Conservation (phyloP, 768 basidiomycete species). For the Auriculariales sp. region DNA sequence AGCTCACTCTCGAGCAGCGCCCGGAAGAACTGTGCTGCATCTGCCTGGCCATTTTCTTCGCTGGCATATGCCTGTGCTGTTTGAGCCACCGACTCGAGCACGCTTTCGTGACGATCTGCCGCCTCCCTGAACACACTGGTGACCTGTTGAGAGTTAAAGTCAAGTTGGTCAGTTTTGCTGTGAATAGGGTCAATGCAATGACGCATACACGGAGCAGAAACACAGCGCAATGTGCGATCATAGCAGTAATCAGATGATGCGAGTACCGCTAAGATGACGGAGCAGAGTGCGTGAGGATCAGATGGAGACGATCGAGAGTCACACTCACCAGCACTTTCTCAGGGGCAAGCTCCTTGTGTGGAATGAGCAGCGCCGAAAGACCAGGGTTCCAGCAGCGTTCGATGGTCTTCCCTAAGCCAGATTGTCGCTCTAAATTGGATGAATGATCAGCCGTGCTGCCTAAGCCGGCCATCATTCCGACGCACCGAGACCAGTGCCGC, state of each 20-base stretch:
- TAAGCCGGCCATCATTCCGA: too few relatives aligned
- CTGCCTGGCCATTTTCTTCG: neutral
- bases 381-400: constrained; percentile 64
- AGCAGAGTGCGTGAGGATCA: neutral
- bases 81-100: neutral
- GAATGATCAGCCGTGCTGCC: too few relatives aligned
- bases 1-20: neutral
- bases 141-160: neutral
- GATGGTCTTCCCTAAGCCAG: too few relatives aligned
- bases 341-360: constrained; percentile 56
- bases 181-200: neutral
- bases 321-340: constrained; percentile 59
- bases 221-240: constrained; percentile 78
- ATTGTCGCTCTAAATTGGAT: too few relatives aligned
- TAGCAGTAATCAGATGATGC: constrained; percentile 71
- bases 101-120: neutral
- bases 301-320: constrained; percentile 4
- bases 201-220: constrained; percentile 53
- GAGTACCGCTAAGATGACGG: constrained; percentile 47
- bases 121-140: neutral
- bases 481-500: constrained; percentile 42
- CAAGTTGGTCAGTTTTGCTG: neutral
- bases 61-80: neutral
- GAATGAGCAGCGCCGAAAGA: constrained; percentile 51
- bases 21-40: neutral